These are phyloP conservation scores for Lodderomyces parapsilosis DNA, from an alignment of 1,139 yeast species.

Conservation along the genomic window DNA sequence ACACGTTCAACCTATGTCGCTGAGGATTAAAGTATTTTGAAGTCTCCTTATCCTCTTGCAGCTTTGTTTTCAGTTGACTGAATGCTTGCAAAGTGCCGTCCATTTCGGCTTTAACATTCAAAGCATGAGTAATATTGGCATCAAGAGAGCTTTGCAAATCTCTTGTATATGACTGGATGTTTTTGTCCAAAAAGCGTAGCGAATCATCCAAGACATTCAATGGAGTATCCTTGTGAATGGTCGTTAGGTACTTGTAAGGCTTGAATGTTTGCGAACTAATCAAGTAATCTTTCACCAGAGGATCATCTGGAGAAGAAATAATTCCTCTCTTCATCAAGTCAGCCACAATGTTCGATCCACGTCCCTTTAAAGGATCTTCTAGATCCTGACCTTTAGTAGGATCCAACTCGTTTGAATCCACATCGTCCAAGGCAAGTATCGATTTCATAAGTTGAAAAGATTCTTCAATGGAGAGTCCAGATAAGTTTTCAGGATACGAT, in stretches of 20 bases:
- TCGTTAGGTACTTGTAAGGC: constrained; percentile 65
- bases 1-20: constrained; percentile 18
- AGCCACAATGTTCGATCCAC: constrained; percentile 42
- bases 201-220: constrained; percentile 57
- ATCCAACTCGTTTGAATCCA: background rate
- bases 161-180: constrained; percentile 63
- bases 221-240: constrained; percentile 69
- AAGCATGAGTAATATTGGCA: constrained; percentile 71
- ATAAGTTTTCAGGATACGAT: constrained; percentile 23
- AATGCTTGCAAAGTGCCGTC: constrained; percentile 38
- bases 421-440: constrained; percentile 20
- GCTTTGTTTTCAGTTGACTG: constrained; percentile 34
- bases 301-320: constrained; percentile 38
- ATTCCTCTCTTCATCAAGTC: constrained; percentile 39
- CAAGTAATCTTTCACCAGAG: constrained; percentile 52
- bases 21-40: constrained; percentile 41
- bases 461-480: constrained; percentile 25
- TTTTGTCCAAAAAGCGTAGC: constrained; percentile 56
- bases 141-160: constrained; percentile 69
- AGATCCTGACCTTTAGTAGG: constrained; percentile 18
- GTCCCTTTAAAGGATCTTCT: constrained; percentile 58
- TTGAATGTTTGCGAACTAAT: constrained; percentile 74
- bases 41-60: constrained; percentile 37
- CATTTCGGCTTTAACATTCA: constrained; percentile 65
- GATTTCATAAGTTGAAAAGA: constrained; percentile 29